Base-by-base conservation (phyloP, 2,329 filamentous ascomycete genomes). In the Hawksworthiomyces lignivorus region DNA sequence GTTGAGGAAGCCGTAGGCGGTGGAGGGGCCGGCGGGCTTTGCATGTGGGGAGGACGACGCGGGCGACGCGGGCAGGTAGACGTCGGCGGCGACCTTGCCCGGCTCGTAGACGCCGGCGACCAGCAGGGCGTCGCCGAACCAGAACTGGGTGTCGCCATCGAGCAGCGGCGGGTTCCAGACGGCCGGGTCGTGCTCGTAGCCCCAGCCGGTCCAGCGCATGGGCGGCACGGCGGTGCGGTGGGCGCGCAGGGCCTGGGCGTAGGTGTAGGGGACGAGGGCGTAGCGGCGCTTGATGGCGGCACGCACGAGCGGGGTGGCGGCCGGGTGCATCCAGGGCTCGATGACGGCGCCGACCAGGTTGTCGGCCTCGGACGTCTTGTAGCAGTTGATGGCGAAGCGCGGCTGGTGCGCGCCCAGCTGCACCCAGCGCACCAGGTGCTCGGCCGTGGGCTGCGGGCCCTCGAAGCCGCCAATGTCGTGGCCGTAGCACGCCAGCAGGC, bases 401-500 rank as follows among this genome's bases (percentile, higher is more conserved):
- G 78, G 72, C 2, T 80, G 82, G 61, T 85, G 75, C 46, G 79
- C 74, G 6, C 82, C 83, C 2, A 84, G 69, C 54, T 87, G 83
- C 11, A 86, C 69, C 83, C 83, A 87, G 22, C 82, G 75, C 3
- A 86, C 72, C 0, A 87, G 69, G 3, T 85, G 69, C 52, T 87
- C 83, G 0, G 82, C 80, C 0, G 73, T 73, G 0, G 83, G 83
- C 53, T 86, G 82, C 0, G 81, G 80, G 21, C 81, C 82, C 62
- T 86, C 82, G 52, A 87, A 87, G 0, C 82, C 82, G 32, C 83
- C 82, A 47, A 87, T 85, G 44, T 87, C 82, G 52, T 86, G 82
- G 11, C 82, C 82, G 49, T 80, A 82, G 53, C 75, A 82, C 61
- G 74, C 81, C 50, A 87, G 65, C 2, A 86, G 64, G 36, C 75